These are phyloP conservation scores for Sporothrix brunneoviolacea DNA, from an alignment of 2,329 filamentous ascomycete species.

Conservation along the genomic window DNA sequence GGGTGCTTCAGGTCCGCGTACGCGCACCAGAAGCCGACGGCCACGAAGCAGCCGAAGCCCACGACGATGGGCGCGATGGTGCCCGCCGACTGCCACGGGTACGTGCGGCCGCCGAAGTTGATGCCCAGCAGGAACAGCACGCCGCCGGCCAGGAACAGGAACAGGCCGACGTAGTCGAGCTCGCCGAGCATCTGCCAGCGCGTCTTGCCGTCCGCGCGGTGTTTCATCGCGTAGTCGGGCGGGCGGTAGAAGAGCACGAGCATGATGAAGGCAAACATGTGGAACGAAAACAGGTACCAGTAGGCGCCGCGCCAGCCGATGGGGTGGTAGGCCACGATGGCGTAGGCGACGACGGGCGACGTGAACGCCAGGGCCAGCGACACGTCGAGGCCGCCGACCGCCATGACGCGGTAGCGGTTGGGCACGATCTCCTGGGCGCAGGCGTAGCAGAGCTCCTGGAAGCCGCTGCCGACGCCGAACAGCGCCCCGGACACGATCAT, in stretches of 20 bases:
- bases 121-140: constrained; percentile 26
- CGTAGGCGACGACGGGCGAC: constrained; percentile 24
- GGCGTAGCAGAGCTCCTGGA: constrained; percentile 30
- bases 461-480: constrained; percentile 13
- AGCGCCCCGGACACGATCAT: constrained; percentile 13
- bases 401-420: constrained; percentile 14
- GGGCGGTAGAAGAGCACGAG: constrained; percentile 28
- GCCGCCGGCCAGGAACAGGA: constrained; percentile 24
- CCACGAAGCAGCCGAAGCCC: constrained; percentile 24
- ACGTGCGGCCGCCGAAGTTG: constrained; percentile 25
- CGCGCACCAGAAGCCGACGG: constrained; percentile 25
- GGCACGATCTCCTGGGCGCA: constrained; percentile 14
- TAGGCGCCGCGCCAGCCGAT: constrained; percentile 20
- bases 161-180: constrained; percentile 24
- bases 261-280: constrained; percentile 19
- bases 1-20: constrained; percentile 25
- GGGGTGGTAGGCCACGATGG: constrained; percentile 28
- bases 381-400: constrained; percentile 9
- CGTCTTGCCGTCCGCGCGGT: constrained; percentile 23
- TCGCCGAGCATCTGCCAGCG: constrained; percentile 30
- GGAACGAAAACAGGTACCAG: constrained; percentile 21
- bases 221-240: constrained; percentile 30
- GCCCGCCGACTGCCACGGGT: constrained; percentile 24
- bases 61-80: constrained; percentile 27
- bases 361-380: constrained; percentile 13